Evolutionary conservation across 495 filamentous ascomycete genomes (phyloP).

Genomic region (Aspergillus biplanus): DNA sequence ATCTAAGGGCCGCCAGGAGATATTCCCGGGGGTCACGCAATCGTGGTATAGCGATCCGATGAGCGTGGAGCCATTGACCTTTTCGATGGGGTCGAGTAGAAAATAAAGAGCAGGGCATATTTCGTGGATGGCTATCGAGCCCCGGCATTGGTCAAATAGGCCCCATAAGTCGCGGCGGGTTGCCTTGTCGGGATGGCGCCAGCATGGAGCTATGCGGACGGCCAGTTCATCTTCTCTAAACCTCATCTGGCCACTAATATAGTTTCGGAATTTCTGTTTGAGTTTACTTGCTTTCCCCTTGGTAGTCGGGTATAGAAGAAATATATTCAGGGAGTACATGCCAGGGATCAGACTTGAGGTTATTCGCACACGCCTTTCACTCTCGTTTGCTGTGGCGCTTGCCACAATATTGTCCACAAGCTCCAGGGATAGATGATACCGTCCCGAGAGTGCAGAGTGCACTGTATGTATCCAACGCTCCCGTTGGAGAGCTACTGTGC

Average conservation of each 20-base stretch:
- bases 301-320: constrained; percentile 11
- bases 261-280: not conserved
- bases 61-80: not conserved
- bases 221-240: not conserved
- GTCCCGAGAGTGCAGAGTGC: not conserved
- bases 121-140: not conserved
- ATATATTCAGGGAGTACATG: constrained; percentile 10
- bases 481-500: not conserved
- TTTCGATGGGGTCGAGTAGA: not conserved
- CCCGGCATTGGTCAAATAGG: not conserved
- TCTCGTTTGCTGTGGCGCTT: not conserved
- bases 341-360: not conserved
- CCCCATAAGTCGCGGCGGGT: constrained; percentile 16
- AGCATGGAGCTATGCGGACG: constrained; percentile 12
- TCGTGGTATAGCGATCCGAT: constrained; percentile 2
- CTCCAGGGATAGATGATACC: not conserved
- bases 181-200: not conserved
- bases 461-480: not conserved
- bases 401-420: not conserved
- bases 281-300: not conserved
- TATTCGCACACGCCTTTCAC: not conserved
- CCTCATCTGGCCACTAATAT: not conserved
- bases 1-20: not conserved
- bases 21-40: not conserved
- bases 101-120: not conserved